These are phyloP conservation scores for Melaleuca quinquenervia DNA, from an alignment of 345 rosid species.

Conservation along the genomic window DNA sequence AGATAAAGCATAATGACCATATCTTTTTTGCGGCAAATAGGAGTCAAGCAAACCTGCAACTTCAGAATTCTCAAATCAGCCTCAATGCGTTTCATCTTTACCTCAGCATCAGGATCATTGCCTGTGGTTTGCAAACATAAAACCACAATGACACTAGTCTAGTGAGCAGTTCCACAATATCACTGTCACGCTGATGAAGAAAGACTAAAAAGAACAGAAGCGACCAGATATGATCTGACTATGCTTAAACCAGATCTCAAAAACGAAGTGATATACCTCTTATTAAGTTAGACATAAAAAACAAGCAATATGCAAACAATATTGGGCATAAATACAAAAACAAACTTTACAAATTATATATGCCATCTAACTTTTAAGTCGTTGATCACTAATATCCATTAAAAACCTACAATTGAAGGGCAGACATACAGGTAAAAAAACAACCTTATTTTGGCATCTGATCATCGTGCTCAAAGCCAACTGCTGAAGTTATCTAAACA, in stretches of 20 bases:
- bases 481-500: not conserved
- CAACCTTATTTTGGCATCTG: not conserved
- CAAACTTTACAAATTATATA: not conserved
- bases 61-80: conserved; percentile 82
- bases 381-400: not conserved
- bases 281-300: not conserved
- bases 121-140: conserved; percentile 9
- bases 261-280: not conserved
- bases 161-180: not conserved
- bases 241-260: not conserved
- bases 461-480: not conserved
- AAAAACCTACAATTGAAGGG: not conserved
- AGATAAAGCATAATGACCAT: not conserved
- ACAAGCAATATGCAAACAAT: not conserved
- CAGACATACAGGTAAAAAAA: not conserved
- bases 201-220: not conserved
- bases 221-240: not conserved
- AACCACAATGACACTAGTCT: not conserved
- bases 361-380: not conserved
- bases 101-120: conserved; percentile 34
- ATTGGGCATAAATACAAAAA: not conserved
- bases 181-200: not conserved
- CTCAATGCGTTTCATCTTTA: conserved; percentile 57
- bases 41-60: conserved; percentile 48
- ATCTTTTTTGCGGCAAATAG: not conserved